Evolutionary conservation across 371 early-diverging fungal species (phyloP), one percentile per base, ranked within the genome.

Genomic region (Mucor ambiguus): DNA sequence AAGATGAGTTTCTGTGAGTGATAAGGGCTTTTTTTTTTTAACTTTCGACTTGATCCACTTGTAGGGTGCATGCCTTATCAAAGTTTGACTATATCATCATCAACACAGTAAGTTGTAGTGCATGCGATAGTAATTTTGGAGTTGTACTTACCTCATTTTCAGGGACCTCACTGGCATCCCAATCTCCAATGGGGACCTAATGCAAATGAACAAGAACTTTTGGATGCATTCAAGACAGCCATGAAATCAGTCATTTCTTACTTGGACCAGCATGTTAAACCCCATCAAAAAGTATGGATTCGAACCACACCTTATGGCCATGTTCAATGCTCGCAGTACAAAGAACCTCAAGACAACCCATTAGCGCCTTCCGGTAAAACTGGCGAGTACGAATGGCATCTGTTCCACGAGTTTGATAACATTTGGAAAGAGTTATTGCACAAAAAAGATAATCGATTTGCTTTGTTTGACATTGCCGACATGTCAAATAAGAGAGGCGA

Each of bases 221-320:
- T 80, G 58, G 66, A 35, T 30, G 77, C 83, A 9, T 83, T 75
- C 35, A 70, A 68, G 41, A 64, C 68, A 46, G 71, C 76, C 3
- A 80, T 80, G 74, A 38, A 57, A 16, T 54, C 62, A 4, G 61
- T 78, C 0, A 69, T 78, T 30, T 64, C 73, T 16, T 73, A 75
- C 59, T 62, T 81, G 28, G 60, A 69, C 12, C 43, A 65, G 0
- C 49, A 72, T n/a, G 28, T 80, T 11, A 67, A 67, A 26, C 63
- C 72, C 8, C 63, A 73, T 52, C 83, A 83, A 57, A 78, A 69
- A 24, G 68, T 80, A 12, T 83, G 77, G 74, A 64, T 83, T 20
- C 69, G 83, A 62, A 78, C 78, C 22, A 75, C 83, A 30, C 83
- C 83, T 4, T 77, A 83, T 56, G 83, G 83, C 7, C 83, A 83